Evolutionary conservation across 2,329 filamentous ascomycete species (phyloP).

Genomic region (Huntiella abstrusa): DNA sequence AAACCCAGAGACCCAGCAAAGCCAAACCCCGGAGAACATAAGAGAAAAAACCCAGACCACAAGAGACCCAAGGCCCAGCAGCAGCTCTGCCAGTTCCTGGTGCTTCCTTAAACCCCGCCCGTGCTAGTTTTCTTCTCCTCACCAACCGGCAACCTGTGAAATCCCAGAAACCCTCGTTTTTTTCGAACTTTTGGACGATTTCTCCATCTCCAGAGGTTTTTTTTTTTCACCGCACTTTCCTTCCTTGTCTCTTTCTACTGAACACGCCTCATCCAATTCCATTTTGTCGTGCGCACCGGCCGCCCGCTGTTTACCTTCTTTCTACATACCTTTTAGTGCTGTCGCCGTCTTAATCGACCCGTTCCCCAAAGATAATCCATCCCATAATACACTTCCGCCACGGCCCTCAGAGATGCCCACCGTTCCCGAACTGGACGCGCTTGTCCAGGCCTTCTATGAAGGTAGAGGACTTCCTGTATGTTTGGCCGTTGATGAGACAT

Average conservation of each 20-base stretch:
- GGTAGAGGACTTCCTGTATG: conserved; percentile 81
- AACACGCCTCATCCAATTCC: too few relatives aligned
- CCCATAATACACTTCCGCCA: conserved; percentile 7
- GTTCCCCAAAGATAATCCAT: neutral
- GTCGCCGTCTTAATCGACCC: conserved; percentile 1
- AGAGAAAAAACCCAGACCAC: neutral
- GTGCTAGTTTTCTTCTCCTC: conserved; percentile 12
- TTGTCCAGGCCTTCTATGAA: conserved; percentile 94
- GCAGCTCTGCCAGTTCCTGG: conserved; percentile 5
- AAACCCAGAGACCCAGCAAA: neutral
- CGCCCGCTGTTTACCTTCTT: conserved; percentile 4
- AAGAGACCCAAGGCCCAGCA: neutral
- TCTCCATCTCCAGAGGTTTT: conserved; percentile 12
- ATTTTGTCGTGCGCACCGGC: conserved; percentile 8
- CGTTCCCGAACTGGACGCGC: conserved; percentile 89
- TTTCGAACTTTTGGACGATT: conserved; percentile 9
- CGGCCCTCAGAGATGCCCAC: conserved; percentile 36
- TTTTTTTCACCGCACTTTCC: conserved; percentile 10
- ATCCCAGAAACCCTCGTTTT: conserved; percentile 5
- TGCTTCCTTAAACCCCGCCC: conserved; percentile 10
- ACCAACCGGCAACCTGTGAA: conserved; percentile 11
- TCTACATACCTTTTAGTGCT: neutral
- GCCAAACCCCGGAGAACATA: neutral
- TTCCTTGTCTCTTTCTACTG: too few relatives aligned
- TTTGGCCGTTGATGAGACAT: conserved; percentile 13